A percentile compares a stretch with the other conserved stretches of the same genome.
Evolutionary conservation across 805 yeast species (phyloP).

Genomic region (Saturnispora kantuleensis): DNA sequence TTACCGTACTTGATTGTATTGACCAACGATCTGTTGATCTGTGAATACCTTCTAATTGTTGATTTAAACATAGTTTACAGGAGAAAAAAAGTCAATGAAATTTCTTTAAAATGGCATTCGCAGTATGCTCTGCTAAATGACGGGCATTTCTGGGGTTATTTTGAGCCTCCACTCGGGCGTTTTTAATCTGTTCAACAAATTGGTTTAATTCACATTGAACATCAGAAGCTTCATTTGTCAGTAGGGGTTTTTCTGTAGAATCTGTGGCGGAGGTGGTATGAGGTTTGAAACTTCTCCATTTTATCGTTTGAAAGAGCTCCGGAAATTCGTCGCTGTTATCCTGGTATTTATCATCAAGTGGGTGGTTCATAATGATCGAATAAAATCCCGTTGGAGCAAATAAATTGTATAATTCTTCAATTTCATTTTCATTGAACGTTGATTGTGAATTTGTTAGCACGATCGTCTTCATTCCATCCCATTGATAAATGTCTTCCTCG

Average conservation of each 20-base stretch:
- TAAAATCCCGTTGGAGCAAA: conserved; percentile 1
- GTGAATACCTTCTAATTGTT: conserved; percentile 5
- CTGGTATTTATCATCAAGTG: background rate
- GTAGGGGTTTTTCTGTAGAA: background rate
- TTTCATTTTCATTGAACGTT: background rate
- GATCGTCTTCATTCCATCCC: conserved; percentile 6
- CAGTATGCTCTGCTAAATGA: conserved; percentile 4
- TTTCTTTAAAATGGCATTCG: background rate
- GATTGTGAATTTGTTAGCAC: background rate
- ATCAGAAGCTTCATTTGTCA: background rate
- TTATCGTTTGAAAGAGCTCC: background rate
- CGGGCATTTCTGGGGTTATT: background rate
- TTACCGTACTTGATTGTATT: conserved; percentile 15
- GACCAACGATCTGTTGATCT: conserved; percentile 16
- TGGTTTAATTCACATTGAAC: background rate
- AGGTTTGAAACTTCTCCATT: conserved; percentile 2
- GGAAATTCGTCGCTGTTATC: background rate
- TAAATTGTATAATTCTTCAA: background rate
- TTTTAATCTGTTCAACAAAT: background rate
- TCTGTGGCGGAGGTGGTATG: background rate
- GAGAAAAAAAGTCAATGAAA: background rate
- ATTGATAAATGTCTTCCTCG: background rate
- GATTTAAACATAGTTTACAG: background rate
- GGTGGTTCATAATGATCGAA: background rate
- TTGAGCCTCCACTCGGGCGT: background rate